Percentiles rank a stretch among this genome's conserved stretches.
Evolutionary conservation across 768 basidiomycete species (phyloP).

Genomic region (Mycena rebaudengoi): DNA sequence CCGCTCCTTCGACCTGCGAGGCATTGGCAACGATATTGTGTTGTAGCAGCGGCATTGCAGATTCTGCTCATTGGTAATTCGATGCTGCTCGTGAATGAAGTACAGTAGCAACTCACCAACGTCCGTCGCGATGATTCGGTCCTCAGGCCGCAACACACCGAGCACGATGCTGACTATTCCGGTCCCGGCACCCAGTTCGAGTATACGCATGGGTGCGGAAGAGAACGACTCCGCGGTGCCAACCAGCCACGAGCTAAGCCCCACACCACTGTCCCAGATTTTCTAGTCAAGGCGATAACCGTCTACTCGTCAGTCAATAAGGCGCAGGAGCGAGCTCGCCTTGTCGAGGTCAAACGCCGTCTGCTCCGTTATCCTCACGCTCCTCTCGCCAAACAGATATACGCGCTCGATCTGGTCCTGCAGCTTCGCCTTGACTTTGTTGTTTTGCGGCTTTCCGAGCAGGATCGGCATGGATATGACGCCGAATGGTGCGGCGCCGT

Average conservation of each 20-base stretch:
- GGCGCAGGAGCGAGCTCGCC: conserved; percentile 51
- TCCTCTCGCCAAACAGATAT: conserved; percentile 45
- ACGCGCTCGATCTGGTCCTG: conserved; percentile 74
- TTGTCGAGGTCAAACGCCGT: conserved; percentile 95
- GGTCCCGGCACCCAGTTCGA: conserved; percentile 73
- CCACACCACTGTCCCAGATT: conserved; percentile 96
- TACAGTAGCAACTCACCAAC: conserved; percentile 58
- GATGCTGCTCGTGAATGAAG: neutral
- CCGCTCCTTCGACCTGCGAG: conserved; percentile 41
- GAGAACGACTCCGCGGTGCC: neutral
- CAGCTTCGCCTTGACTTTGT: conserved; percentile 49
- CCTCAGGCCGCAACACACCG: conserved; percentile 59
- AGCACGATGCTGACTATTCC: conserved; percentile 81
- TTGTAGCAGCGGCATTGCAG: conserved; percentile 81
- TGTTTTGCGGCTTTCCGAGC: conserved; percentile 40
- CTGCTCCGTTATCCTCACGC: conserved; percentile 73
- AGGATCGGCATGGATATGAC: conserved; percentile 76
- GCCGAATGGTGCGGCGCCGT: conserved; percentile 60
- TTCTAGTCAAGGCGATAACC: conserved; percentile 66
- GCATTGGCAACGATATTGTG: conserved; percentile 69
- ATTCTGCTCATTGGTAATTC: conserved; percentile 52
- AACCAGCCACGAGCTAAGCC: conserved; percentile 82
- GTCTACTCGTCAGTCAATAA: conserved; percentile 35
- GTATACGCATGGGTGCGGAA: conserved; percentile 35
- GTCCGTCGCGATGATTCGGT: conserved; percentile 71